Base-by-base conservation (phyloP, 164 flowering plant genomes). In the Vitis rotundifolia region DNA sequence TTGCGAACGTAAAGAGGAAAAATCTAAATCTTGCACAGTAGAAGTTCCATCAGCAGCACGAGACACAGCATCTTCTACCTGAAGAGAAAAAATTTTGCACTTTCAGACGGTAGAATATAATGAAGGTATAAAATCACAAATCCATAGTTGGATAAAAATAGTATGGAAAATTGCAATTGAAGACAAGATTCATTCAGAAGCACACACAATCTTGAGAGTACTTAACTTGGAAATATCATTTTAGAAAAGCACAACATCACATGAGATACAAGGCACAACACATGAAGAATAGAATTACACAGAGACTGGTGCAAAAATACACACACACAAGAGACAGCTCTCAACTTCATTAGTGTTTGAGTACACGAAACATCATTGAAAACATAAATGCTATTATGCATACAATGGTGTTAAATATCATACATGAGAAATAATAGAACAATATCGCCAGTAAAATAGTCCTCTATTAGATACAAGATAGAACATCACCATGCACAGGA, bases 51-150 rank as follows among this genome's bases (percentile, higher is more conserved):
- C 94, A 52, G 89, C 94, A 74, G 89, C 97, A 71, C 89, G 93
- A 61, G 94, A 87, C 19, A 96, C 85, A 13, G 87, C 89, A 85
- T 91, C 92, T 82, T 90, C 92, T 29, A 91, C 95, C 99, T 96
- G 78, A 8, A 67, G 61, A 70, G 61, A 49, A 18, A 70, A 18
- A 19, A 62, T 14, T 37, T 37, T 37, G 7, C 44, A 3, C 44
- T 37, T 37, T 5, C 44, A 37, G 44, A 37, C 7, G 2, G 44
- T 37, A 37, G 53, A 13, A 29, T 53, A 16, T n/a, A 26, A 51
- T 26, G 13, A 26, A 10, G 11, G 52, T 13, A 2, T 16, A 49
- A 5, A 63, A 49, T 22, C 67, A 63, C 49, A 63, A 47, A 5
- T 47, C 19, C 66, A 63, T 63, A 26, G 19, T 65, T 49, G 11